These are phyloP conservation scores for Calonectria fujianensis DNA, from an alignment of 2,329 filamentous ascomycete species.

Conservation along the genomic window DNA sequence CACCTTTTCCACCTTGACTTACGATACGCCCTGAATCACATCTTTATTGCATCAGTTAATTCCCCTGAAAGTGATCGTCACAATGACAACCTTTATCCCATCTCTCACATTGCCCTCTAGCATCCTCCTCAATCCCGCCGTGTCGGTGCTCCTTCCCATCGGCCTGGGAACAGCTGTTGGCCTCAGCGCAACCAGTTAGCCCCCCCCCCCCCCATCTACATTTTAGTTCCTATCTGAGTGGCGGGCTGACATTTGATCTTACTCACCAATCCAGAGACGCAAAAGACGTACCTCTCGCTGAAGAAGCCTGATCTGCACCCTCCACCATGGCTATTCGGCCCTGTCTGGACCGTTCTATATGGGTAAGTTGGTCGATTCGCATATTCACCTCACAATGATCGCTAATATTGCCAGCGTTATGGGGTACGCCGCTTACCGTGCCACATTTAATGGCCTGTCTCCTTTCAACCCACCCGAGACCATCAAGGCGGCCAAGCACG, in stretches of 20 bases:
- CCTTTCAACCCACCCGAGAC: constrained; percentile 73
- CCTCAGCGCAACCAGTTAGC: constrained; percentile 79
- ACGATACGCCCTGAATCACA: background rate
- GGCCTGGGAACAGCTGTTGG: constrained; percentile 84
- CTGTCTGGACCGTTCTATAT: constrained; percentile 81
- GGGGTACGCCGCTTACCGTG: constrained; percentile 92
- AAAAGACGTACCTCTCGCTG: constrained; percentile 78
- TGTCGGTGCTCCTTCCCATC: constrained; percentile 85
- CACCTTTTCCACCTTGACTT: background rate
- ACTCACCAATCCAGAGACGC: constrained; percentile 67
- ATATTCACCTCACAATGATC: constrained; percentile 8
- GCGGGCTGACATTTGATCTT: constrained; percentile 17
- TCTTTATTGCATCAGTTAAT: background rate
- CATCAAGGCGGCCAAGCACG: constrained; percentile 77
- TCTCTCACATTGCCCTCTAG: constrained; percentile 83
- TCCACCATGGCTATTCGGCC: constrained; percentile 77
- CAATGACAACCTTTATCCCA: constrained; percentile 88
- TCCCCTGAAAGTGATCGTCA: constrained; percentile 48
- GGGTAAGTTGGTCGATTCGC: constrained; percentile 60
- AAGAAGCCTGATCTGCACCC: constrained; percentile 81
- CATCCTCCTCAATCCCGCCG: constrained; percentile 82
- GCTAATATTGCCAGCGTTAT: constrained; percentile 71
- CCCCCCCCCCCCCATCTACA: constrained; percentile 24
- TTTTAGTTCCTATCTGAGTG: constrained; percentile 22
- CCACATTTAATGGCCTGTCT: constrained; percentile 77